Base-by-base conservation (phyloP, 2,329 filamentous ascomycete species). In the Penicillium sp. region DNA sequence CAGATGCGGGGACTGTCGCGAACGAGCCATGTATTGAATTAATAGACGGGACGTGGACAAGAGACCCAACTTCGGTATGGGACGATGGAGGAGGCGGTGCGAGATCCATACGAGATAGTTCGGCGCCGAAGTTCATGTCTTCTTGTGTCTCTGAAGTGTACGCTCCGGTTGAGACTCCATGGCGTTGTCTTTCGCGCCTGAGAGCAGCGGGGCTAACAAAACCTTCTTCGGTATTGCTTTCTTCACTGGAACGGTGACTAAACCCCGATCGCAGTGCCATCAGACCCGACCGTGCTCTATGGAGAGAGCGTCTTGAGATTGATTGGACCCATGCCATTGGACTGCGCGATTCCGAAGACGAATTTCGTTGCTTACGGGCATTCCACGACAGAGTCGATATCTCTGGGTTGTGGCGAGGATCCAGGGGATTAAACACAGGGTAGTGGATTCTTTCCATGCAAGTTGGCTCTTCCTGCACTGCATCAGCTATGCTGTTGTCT, bases 361-460 rank as follows among this genome's bases (percentile, higher is more conserved):
- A 61, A 11, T 50, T 48, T 7, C 49, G 52, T 29, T 59, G 59
- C 3, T 57, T 49, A 14, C 56, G 53, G 20, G 58, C 53, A 31
- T 43, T 44, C 58, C 61, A 64, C 32, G 52, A 32, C 16, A 50
- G 48, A 13, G 48, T 46, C 5, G 50, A 31, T n/a, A 35, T 43
- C 9, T 65, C 43, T 40, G 73, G 67, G 26, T 73, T 74, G 47
- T 75, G 73, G 29, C 68, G 63, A 55, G 72, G 71, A 47, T 75
- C 66, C n/a, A 55, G 58, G 31, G 72, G 70, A 46, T 74, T 65
- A 50, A 69, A 75, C 14, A 75, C 35, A 2, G 73, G 71, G 56
- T 75, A 75, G 56, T 74, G 68, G 9, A 55, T 52, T 32, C 59
- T 68, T 58, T 75, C 72, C 44, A 70, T 59, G 46, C 69, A 74